Conservation (phyloP, 2,329 filamentous ascomycete species). For the Septoria petroselini region DNA sequence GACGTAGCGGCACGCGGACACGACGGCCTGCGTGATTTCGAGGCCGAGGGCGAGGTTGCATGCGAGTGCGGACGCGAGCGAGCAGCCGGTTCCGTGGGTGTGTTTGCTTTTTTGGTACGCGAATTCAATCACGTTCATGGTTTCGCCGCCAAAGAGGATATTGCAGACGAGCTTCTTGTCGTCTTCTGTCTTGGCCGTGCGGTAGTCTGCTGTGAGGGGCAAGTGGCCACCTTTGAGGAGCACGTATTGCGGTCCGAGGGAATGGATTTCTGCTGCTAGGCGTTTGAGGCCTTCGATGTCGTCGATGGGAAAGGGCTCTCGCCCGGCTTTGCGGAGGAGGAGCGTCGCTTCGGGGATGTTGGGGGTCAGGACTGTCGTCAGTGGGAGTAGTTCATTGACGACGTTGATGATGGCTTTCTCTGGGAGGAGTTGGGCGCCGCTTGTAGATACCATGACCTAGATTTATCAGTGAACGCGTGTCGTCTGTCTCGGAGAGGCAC, state of each 20-base stretch:
- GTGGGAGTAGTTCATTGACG: constrained; percentile 59
- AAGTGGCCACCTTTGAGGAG: constrained; percentile 87
- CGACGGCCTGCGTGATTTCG: constrained; percentile 59
- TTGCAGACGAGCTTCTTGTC: constrained; percentile 71
- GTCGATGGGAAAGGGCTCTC: constrained; percentile 48
- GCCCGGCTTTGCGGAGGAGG: constrained; percentile 56
- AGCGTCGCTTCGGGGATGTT: constrained; percentile 73
- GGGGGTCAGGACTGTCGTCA: constrained; percentile 68
- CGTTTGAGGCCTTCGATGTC: constrained; percentile 64
- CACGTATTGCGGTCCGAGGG: constrained; percentile 73
- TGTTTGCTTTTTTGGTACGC: constrained; percentile 70
- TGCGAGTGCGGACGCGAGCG: constrained; percentile 79
- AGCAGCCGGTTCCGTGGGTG: constrained; percentile 94
- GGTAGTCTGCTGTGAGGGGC: constrained; percentile 66
- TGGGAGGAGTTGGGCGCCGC: constrained; percentile 67
- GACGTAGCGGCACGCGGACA: constrained; percentile 66
- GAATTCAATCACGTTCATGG: constrained; percentile 64
- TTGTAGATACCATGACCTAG: constrained; percentile 89
- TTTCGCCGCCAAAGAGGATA: constrained; percentile 64
- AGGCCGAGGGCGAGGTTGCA: constrained; percentile 65
- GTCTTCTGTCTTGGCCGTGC: constrained; percentile 55
- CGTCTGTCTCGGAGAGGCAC: constrained; percentile 20
- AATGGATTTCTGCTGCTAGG: constrained; percentile 64
- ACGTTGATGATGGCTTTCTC: constrained; percentile 61
- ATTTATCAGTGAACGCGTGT: constrained; percentile 1